Conservation (phyloP, 2,329 filamentous ascomycete genomes). For the Exophiala calicioides region DNA sequence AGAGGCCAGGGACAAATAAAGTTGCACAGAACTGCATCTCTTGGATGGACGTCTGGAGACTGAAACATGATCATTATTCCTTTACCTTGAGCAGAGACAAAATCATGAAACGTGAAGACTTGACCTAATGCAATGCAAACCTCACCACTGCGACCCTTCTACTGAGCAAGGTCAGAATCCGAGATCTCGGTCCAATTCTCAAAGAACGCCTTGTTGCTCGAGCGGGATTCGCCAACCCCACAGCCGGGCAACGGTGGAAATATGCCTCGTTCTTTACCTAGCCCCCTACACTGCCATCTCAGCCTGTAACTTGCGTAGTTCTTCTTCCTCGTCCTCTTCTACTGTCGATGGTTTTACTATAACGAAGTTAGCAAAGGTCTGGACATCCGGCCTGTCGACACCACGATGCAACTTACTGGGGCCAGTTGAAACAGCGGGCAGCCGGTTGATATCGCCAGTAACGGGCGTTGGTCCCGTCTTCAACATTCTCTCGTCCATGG, state of each 20-base stretch:
- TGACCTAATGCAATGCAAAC: slow-evolving; percentile 4
- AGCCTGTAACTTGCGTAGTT: slow-evolving; percentile 87
- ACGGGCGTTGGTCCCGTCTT: slow-evolving; percentile 83
- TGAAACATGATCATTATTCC: no score
- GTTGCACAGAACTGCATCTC: no score
- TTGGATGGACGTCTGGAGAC: no score
- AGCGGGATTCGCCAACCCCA: background rate
- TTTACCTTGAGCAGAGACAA: no score
- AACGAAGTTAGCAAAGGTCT: slow-evolving; percentile 34
- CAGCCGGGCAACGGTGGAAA: background rate
- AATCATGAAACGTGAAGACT: slow-evolving; percentile 10
- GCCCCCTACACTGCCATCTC: slow-evolving; percentile 97
- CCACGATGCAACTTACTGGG: slow-evolving; percentile 83
- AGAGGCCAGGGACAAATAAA: no score
- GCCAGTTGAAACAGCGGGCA: slow-evolving; percentile 73
- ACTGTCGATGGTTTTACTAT: slow-evolving; percentile 49
- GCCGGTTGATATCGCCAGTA: slow-evolving; percentile 70
- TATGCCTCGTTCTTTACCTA: no score
- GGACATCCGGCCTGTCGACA: no score
- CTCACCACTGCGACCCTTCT: slow-evolving; percentile 1
- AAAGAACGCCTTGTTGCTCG: slow-evolving; percentile 1
- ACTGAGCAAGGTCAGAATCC: slow-evolving; percentile 12
- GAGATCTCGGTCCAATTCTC: slow-evolving; percentile 6
- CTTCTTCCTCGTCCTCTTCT: slow-evolving; percentile 95
- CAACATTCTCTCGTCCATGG: slow-evolving; percentile 90